phyloP scores from a whole-genome alignment of 257 asterid species.

The Nemophila menziesii region DNA sequence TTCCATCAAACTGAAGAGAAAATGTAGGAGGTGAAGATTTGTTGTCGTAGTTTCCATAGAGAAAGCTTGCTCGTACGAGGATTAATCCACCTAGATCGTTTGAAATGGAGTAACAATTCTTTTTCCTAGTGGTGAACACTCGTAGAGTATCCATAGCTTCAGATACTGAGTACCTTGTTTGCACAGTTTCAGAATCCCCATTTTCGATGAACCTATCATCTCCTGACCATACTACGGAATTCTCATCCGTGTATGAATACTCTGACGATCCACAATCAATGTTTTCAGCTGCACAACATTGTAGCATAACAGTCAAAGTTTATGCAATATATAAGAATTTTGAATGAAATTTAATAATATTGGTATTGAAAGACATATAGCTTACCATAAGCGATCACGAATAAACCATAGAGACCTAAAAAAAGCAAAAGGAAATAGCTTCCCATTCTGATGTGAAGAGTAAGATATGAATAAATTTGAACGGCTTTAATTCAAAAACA shows the following conservation, averaged over 20 bases:
- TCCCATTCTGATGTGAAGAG: too few species aligned
- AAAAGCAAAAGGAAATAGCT: too few species aligned
- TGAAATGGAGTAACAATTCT: constrained; percentile 33
- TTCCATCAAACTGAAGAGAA: constrained; percentile 49
- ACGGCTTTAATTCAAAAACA: too few species aligned
- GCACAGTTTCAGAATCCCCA: constrained; percentile 17
- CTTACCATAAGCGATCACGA: too few species aligned
- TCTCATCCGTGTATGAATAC: constrained; percentile 13
- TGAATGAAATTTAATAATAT: too few species aligned
- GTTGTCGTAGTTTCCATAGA: too few species aligned
- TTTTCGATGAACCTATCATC: constrained; percentile 11
- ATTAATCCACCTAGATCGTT: constrained; percentile 14
- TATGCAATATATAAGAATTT: too few species aligned
- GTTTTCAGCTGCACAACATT: constrained; percentile 18
- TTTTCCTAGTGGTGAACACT: constrained; percentile 32
- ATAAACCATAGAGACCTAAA: too few species aligned
- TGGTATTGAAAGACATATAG: too few species aligned
- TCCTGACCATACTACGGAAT: constrained; percentile 15
- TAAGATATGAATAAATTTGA: too few species aligned
- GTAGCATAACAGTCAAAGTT: too few species aligned
- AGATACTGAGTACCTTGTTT: constrained; percentile 16
- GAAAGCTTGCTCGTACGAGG: constrained; percentile 46
- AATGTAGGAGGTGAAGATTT: constrained; percentile 45
- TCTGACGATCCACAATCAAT: constrained; percentile 35
- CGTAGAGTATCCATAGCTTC: constrained; percentile 36